Evolutionary conservation across 441 rosid genomes (phyloP).

Genomic region (Brassica hybrid): DNA sequence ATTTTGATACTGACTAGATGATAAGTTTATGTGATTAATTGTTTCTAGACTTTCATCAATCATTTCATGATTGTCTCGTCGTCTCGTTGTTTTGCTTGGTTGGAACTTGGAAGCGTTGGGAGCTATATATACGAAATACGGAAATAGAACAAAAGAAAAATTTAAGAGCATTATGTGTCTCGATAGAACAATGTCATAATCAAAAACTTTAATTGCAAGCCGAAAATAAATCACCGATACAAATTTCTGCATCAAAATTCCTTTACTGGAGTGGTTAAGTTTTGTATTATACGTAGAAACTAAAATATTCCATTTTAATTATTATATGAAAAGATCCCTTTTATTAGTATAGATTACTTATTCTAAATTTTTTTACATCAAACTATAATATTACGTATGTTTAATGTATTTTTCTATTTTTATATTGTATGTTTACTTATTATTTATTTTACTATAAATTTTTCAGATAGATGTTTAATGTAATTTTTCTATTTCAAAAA

Average conservation of each 20-base stretch:
- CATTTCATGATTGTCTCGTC: not conserved
- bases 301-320: too few relatives aligned
- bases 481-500: too few relatives aligned
- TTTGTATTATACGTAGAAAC: not conserved
- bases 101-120: not conserved
- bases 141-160: not conserved
- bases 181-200: not conserved
- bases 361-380: too few relatives aligned
- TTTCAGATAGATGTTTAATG: too few relatives aligned
- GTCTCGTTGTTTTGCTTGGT: not conserved
- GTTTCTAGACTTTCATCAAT: not conserved
- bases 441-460: too few relatives aligned
- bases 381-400: too few relatives aligned
- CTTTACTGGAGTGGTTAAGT: not conserved
- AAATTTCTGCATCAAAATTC: not conserved
- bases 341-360: too few relatives aligned
- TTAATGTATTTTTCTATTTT: too few relatives aligned
- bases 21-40: not conserved
- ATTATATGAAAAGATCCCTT: too few relatives aligned
- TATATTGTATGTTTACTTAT: too few relatives aligned
- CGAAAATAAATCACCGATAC: not conserved
- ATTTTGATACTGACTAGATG: too few relatives aligned
- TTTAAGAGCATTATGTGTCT: not conserved
- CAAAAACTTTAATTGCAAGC: not conserved
- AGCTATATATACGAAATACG: not conserved